These are phyloP conservation scores for Leccinum variicolor DNA, from an alignment of 768 basidiomycete species.

Conservation along the genomic window DNA sequence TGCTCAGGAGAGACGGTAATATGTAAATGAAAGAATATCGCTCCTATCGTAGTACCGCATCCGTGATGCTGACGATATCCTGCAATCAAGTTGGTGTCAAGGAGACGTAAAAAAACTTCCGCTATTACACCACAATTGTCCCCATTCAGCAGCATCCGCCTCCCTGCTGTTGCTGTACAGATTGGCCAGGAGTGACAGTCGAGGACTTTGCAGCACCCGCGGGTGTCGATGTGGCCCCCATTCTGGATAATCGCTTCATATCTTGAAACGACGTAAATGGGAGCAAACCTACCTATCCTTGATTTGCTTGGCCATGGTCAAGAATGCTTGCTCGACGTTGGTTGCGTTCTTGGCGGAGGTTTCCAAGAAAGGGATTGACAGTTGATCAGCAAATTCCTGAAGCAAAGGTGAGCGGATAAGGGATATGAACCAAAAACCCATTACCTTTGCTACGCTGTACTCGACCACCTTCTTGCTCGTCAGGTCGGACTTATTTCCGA, in stretches of 20 bases:
- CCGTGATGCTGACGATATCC: constrained; percentile 27
- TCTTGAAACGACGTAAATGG: not conserved
- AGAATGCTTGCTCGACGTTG: constrained; percentile 98
- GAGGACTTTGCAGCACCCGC: constrained; percentile 76
- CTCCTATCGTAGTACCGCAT: constrained; percentile 28
- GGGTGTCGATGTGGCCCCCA: constrained; percentile 79
- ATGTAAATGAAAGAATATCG: constrained; percentile 33
- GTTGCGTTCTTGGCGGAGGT: constrained; percentile 99
- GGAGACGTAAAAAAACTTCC: constrained; percentile 12
- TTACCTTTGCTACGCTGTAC: constrained; percentile 81
- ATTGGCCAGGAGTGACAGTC: constrained; percentile 82
- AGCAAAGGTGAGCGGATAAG: constrained; percentile 6
- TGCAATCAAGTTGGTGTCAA: constrained; percentile 15
- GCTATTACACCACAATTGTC: constrained; percentile 16
- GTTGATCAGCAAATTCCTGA: constrained; percentile 93
- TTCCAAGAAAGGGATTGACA: constrained; percentile 93
- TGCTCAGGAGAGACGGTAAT: constrained; percentile 30
- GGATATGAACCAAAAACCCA: constrained; percentile 1
- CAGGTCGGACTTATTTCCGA: constrained; percentile 99
- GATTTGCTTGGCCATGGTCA: constrained; percentile 97
- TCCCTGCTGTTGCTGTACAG: constrained; percentile 70
- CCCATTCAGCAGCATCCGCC: constrained; percentile 74
- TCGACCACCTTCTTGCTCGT: constrained; percentile 96
- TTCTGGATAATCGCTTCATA: constrained; percentile 41
- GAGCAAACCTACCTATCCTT: constrained; percentile 68